phyloP scores from a whole-genome alignment of 768 basidiomycete genomes.

The Russula abietina region DNA sequence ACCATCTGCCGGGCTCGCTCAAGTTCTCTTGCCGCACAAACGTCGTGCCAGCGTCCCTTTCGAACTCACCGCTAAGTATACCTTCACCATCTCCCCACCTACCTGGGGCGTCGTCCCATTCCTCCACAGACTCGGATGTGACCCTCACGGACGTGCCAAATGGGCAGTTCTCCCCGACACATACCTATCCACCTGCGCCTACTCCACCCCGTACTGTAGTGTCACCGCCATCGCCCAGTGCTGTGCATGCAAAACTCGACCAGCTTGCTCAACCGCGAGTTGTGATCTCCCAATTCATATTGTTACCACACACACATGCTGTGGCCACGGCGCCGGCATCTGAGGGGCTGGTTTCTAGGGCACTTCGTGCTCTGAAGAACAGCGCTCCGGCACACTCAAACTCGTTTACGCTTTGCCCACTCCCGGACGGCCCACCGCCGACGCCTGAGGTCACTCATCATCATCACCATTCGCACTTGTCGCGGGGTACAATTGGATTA shows the following conservation, averaged over 20 bases:
- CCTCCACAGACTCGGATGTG: constrained; percentile 29
- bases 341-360: constrained; percentile 29
- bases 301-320: constrained; percentile 31
- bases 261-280: constrained; percentile 22
- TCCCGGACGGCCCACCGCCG: constrained; percentile 14
- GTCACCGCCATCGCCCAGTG: constrained; percentile 30
- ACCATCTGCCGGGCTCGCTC: constrained; percentile 32
- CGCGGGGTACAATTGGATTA: constrained; percentile 28
- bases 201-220: constrained; percentile 28
- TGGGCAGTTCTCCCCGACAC: constrained; percentile 26
- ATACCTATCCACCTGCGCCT: constrained; percentile 36
- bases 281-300: constrained; percentile 30
- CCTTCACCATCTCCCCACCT: constrained; percentile 2
- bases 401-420: constrained; percentile 23
- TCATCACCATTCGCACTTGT: not conserved
- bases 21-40: constrained; percentile 35
- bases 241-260: constrained; percentile 31
- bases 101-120: constrained; percentile 13
- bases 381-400: constrained; percentile 16
- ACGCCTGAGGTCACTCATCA: not conserved
- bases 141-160: constrained; percentile 28
- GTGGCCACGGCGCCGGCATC: constrained; percentile 22
- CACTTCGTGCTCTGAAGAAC: constrained; percentile 27
- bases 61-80: not conserved
- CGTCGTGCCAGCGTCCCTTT: constrained; percentile 6